phyloP scores from a whole-genome alignment of 345 rosid genomes.

The Excoecaria cochinchinensis region DNA sequence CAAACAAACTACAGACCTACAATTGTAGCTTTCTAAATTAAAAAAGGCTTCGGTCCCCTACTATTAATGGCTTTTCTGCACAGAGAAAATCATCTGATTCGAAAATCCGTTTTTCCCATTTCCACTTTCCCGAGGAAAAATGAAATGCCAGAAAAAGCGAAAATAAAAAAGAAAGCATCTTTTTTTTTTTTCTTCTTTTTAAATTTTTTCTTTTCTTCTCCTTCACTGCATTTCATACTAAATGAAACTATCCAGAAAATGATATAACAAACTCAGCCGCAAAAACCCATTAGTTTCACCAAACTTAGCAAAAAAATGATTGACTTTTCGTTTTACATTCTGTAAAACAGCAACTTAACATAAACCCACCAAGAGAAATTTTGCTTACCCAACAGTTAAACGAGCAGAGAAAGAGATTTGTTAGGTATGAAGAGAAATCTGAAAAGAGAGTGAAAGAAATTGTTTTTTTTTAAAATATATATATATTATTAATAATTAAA shows the following conservation, averaged over 20 bases:
- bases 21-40: conserved; percentile 2
- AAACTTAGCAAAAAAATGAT: conserved; percentile 7
- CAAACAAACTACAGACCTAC: conserved; percentile 12
- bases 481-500: too few species aligned
- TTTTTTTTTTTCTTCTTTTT: neutral
- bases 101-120: conserved; percentile 16
- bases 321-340: neutral
- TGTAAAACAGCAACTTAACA: neutral
- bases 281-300: conserved; percentile 10
- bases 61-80: conserved; percentile 7
- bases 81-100: neutral
- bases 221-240: neutral
- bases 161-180: conserved; percentile 5
- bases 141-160: neutral
- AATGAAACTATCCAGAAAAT: conserved; percentile 22
- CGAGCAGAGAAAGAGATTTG: neutral
- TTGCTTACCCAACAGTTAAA: conserved; percentile 3
- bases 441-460: neutral
- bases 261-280: conserved; percentile 34
- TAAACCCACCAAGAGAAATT: neutral
- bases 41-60: conserved; percentile 17
- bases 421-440: neutral
- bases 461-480: neutral
- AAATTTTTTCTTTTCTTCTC: too few species aligned
- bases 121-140: conserved; percentile 25